Evolutionary conservation across 305 asterid species (phyloP), one percentile per base, ranked within the genome.

Genomic region (Ruellia speciosa): DNA sequence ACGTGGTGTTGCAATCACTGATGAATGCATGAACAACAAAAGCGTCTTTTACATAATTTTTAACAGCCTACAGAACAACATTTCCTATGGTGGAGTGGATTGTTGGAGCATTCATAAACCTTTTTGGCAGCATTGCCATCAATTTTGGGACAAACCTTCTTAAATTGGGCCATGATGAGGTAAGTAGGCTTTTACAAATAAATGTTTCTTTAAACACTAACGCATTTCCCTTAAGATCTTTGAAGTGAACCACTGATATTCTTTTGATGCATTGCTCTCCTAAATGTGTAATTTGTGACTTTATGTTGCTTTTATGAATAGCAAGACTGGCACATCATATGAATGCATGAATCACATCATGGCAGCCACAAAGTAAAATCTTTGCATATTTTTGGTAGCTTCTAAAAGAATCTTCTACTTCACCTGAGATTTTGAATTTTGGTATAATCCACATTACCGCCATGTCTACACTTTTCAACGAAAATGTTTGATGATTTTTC

Each of bases 81-180:
- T 67, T 40, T 70, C 68, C 83, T 46, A 90, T 90, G 95, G 96
- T 94, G 65, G 93, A 87, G 85, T 87, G 97, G 97, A 80, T 90
- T 40, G 68, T 90, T 70, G 97, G 97, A 56, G 97, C 97, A 60
- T 70, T 82, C 81, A 83, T 87, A 71, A 87, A 90, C 73, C 78
- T 82, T 58, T 79, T 85, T 49, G 96, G 96, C 55, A 90, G 97
- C 77, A 72, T 90, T 66, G 93, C 93, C 74, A 87, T 90, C 80
- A 90, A 84, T 73, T 90, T 90, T 64, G 97, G 97, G 65, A 90
- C 96, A 71, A 90, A 90, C 76, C 96, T 87, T 66, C 90, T 87
- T 43, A 87, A 90, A 76, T 72, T 81, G 83, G 97, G 95, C 59
- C 97, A 82, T 57, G 94, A 87, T 37, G 87, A 87, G 94, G 95